Conservation (phyloP, 2,329 filamentous ascomycete genomes). For the Paecilomyces sp. region DNA sequence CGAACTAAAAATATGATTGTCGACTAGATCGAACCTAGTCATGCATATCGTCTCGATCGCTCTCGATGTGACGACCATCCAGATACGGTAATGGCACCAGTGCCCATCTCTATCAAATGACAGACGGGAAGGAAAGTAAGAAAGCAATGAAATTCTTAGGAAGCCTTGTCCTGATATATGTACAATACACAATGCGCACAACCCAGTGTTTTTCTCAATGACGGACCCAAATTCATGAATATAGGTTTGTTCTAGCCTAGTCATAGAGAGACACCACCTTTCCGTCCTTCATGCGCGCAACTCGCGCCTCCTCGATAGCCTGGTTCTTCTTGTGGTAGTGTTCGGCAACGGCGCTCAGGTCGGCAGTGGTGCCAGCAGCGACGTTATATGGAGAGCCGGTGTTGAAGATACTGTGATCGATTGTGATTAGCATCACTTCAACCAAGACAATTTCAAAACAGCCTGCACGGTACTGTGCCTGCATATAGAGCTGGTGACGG, state of each 20-base stretch:
- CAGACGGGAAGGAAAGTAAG: conserved; percentile 14
- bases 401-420: conserved; percentile 51
- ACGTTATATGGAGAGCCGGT: conserved; percentile 58
- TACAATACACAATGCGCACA: conserved; percentile 25
- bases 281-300: conserved; percentile 37
- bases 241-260: conserved; percentile 19
- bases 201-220: conserved; percentile 6
- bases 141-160: conserved; percentile 16
- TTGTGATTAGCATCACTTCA: background rate
- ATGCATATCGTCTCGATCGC: background rate
- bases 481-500: background rate
- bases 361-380: conserved; percentile 51
- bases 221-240: conserved; percentile 9
- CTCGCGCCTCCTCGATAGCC: conserved; percentile 51
- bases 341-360: conserved; percentile 53
- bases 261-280: conserved; percentile 39
- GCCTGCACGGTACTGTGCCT: background rate
- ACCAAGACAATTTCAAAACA: background rate
- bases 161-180: background rate
- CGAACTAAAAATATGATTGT: too few species aligned
- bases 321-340: conserved; percentile 55
- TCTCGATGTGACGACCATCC: background rate
- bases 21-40: background rate
- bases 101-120: background rate
- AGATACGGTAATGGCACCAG: background rate